Conservation (phyloP, 176 grass and related monocot genomes). For the Oryza brachyantha region DNA sequence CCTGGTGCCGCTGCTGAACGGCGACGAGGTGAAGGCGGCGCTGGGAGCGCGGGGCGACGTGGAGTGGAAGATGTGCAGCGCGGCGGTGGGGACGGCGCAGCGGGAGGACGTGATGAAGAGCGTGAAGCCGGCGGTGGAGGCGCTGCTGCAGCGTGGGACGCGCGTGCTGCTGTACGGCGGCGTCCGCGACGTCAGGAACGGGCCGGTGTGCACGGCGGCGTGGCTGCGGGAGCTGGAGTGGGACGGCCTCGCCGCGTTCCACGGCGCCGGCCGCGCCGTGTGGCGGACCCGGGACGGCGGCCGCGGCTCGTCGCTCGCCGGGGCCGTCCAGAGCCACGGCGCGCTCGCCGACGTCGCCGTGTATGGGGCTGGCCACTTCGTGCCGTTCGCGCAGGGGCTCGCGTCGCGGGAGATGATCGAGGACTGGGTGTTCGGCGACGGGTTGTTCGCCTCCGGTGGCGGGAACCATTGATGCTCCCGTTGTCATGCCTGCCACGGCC, state of each 20-base stretch:
- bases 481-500: no score
- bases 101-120: conserved; percentile 66
- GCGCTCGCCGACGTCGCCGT: conserved; percentile 35
- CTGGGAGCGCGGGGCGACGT: conserved; percentile 29
- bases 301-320: conserved; percentile 35
- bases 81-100: conserved; percentile 29
- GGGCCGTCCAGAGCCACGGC: conserved; percentile 39
- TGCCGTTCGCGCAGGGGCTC: conserved; percentile 17
- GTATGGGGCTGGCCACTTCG: conserved; percentile 34
- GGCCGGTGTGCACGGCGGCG: conserved; percentile 45
- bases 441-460: not conserved
- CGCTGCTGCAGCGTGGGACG: conserved; percentile 22
- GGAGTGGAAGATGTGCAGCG: conserved; percentile 41
- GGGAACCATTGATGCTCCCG: not conserved
- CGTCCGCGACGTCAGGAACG: conserved; percentile 38
- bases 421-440: conserved; percentile 28
- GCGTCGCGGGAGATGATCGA: conserved; percentile 53
- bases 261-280: conserved; percentile 27
- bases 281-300: conserved; percentile 11
- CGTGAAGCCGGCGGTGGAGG: conserved; percentile 27
- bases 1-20: conserved; percentile 24
- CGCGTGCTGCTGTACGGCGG: conserved; percentile 54
- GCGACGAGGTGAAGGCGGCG: conserved; percentile 33
- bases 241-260: conserved; percentile 29
- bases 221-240: conserved; percentile 47